Base-by-base conservation (phyloP, 78 protist genomes). In the Pelomyxa schiedti region DNA sequence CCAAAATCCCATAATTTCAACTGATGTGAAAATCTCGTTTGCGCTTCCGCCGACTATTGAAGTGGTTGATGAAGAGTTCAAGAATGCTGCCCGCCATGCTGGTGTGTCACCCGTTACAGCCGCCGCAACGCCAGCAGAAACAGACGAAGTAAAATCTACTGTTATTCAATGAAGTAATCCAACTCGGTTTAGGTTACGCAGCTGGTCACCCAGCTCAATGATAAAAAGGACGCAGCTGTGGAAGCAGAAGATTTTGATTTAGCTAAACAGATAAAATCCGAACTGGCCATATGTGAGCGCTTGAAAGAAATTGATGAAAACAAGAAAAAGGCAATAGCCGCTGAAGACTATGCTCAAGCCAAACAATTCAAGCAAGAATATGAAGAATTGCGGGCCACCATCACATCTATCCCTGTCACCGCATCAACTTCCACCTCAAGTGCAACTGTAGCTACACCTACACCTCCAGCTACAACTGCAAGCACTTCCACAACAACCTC, bases 1-100 rank as follows among this genome's bases (percentile, higher is more conserved):
- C 30, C 43, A 41, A 32, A 22, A 80, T n/a, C 90, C 90, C 36
- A 38, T 66, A 5, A 9, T 86, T 16, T 85, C 86, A 1, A 80
- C 86, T n/a, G 64, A 80, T 28, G 82, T 76, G 6, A 36, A 74
- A 5, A 38, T 86, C 26, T 42, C 69, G 32, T 24, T 84, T 3
- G 1, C 39, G 24, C 37, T 77, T 4, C 84, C 74, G 40, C 3
- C 37, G 26, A 77, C 72, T 16, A 39, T 84, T 3, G 52, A 30
- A 37, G 73, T n/a, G 30, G 5, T 69, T 26, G 36, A 4, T n/a
- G 28, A 5, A 43, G 36, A 3, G 41, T 4, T 69, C 41, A 26
- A n/a, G n/a, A n/a, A n/a, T n/a, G 5, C 37, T 41, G 7, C 29
- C 38, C 16, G 28, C 3, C 36, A 32, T n/a, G 41, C 58, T 47